Conservation (phyloP, 2,329 filamentous ascomycete genomes). For the Rhynchosporium graminicola region DNA sequence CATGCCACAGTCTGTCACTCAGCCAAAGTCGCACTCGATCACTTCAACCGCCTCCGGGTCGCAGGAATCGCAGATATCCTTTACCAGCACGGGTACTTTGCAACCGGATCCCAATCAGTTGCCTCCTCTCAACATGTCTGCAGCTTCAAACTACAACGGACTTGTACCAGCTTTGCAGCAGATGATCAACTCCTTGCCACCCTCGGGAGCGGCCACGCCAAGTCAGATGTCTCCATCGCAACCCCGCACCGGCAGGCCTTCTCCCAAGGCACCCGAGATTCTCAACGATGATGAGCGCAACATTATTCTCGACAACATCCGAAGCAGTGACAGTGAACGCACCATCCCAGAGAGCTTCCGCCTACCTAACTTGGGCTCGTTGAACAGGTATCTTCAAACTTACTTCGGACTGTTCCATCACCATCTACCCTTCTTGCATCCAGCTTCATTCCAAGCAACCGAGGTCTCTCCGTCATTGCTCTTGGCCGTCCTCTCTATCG, state of each 20-base stretch:
- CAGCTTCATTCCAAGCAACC: constrained; percentile 82
- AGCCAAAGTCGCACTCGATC: constrained; percentile 76
- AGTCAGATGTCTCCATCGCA: constrained; percentile 73
- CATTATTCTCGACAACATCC: constrained; percentile 83
- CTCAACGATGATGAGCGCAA: constrained; percentile 82
- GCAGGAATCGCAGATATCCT: constrained; percentile 68
- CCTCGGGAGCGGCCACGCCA: constrained; percentile 68
- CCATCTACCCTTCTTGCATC: constrained; percentile 93
- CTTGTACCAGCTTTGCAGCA: constrained; percentile 67
- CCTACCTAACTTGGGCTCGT: constrained; percentile 73
- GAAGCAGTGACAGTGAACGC: constrained; percentile 75
- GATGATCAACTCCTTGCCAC: constrained; percentile 71
- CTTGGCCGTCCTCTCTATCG: constrained; percentile 89
- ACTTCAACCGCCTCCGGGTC: constrained; percentile 66
- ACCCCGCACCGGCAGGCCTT: constrained; percentile 66
- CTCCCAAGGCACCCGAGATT: constrained; percentile 76
- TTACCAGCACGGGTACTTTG: constrained; percentile 57
- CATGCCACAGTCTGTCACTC: constrained; percentile 67
- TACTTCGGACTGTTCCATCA: constrained; percentile 98
- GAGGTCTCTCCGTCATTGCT: constrained; percentile 79
- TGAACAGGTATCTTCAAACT: constrained; percentile 91
- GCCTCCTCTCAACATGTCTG: constrained; percentile 64
- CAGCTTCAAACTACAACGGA: constrained; percentile 56
- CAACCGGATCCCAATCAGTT: constrained; percentile 64
- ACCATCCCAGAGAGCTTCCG: constrained; percentile 87